Evolutionary conservation across 2,329 filamentous ascomycete genomes (phyloP).

Genomic region (Curvularia sp.): DNA sequence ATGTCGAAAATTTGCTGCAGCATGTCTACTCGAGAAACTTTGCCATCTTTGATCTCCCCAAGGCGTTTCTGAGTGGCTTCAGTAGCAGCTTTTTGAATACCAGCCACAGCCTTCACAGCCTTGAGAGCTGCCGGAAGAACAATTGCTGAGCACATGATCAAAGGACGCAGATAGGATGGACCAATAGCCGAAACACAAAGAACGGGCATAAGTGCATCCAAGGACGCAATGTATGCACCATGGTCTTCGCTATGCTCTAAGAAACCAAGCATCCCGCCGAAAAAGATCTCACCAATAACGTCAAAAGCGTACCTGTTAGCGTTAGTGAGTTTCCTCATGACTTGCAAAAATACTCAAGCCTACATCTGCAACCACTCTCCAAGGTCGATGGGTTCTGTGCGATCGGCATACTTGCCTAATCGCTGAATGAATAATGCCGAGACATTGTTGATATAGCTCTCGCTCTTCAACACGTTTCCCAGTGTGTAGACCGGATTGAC

Average conservation of each 20-base stretch:
- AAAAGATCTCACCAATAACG: conserved; percentile 26
- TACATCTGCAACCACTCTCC: conserved; percentile 40
- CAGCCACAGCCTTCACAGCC: conserved; percentile 24
- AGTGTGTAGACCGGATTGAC: conserved; percentile 24
- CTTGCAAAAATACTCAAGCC: conserved; percentile 1
- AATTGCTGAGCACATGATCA: conserved; percentile 15
- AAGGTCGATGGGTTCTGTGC: conserved; percentile 23
- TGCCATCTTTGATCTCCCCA: conserved; percentile 13
- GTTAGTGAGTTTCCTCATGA: not conserved
- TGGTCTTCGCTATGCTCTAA: conserved; percentile 27
- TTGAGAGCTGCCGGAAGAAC: conserved; percentile 29
- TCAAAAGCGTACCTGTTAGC: conserved; percentile 30
- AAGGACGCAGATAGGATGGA: conserved; percentile 17
- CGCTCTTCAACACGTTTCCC: conserved; percentile 24
- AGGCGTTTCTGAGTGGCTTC: conserved; percentile 16
- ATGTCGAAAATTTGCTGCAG: conserved; percentile 42
- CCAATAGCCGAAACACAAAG: conserved; percentile 18
- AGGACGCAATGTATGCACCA: conserved; percentile 27
- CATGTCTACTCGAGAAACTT: conserved; percentile 33
- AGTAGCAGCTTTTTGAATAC: conserved; percentile 19
- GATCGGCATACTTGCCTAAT: conserved; percentile 24
- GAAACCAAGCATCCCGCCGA: conserved; percentile 27
- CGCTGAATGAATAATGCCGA: conserved; percentile 20
- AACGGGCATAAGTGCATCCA: conserved; percentile 47
- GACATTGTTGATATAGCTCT: conserved; percentile 22